Evolutionary conservation across 116 monocot species (phyloP).

Genomic region (Posidonia oceanica): DNA sequence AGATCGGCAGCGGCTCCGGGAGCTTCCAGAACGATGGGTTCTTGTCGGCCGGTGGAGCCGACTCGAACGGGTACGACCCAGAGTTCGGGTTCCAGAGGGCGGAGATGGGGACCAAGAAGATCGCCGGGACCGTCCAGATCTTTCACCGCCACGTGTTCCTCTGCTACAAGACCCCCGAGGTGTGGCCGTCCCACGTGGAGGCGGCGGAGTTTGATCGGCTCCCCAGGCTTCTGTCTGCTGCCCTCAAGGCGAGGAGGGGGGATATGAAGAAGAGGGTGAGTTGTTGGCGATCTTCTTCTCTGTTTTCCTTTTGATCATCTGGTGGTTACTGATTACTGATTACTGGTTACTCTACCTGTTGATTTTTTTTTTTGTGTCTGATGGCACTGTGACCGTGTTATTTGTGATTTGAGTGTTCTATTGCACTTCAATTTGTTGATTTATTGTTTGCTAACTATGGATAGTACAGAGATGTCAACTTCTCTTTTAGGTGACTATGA

Average conservation of each 20-base stretch:
- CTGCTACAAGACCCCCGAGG: constrained; percentile 63
- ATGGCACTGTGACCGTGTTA: not conserved
- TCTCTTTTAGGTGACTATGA: too few species aligned
- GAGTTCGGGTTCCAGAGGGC: constrained; percentile 69
- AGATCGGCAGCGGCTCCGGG: constrained; percentile 14
- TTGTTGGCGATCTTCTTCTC: not conserved
- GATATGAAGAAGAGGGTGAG: constrained; percentile 58
- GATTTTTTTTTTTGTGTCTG: too few species aligned
- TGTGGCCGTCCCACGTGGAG: constrained; percentile 64
- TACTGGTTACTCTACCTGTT: too few species aligned
- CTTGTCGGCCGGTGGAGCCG: constrained; percentile 6
- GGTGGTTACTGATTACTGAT: too few species aligned
- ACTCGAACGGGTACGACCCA: constrained; percentile 7
- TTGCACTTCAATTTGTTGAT: too few species aligned
- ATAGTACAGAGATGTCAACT: too few species aligned
- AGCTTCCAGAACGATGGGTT: constrained; percentile 17
- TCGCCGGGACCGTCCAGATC: constrained; percentile 56
- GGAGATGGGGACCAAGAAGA: constrained; percentile 45
- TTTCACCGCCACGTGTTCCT: constrained; percentile 80
- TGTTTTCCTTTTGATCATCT: not conserved
- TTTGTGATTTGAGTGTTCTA: not conserved
- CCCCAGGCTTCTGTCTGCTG: constrained; percentile 48
- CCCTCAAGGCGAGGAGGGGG: constrained; percentile 40
- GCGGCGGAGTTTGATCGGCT: constrained; percentile 57
- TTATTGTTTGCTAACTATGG: too few species aligned